Base-by-base conservation (phyloP, 192 early-diverging fungal species). In the Linnemannia elongata region DNA sequence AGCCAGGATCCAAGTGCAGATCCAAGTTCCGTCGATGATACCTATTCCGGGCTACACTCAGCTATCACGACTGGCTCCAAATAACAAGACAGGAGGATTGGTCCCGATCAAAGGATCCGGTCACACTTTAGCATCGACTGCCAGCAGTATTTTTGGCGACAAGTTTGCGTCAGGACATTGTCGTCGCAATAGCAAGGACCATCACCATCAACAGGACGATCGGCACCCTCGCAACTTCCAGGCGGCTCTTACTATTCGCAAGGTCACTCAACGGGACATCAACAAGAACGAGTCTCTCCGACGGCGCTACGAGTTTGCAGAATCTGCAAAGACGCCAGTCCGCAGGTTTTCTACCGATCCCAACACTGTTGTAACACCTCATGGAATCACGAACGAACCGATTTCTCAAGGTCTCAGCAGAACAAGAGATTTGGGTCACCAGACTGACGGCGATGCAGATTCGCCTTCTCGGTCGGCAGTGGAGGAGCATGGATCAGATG, bases 1-100 rank as follows among this genome's bases (percentile, higher is more conserved):
- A 42, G 85, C 85, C n/a, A 73, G 44, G 27, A 74, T 87, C 8
- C 85, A 87, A 49, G 85, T 87, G 18, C 79, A 81, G 24, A 78
- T 87, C 57, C 79, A 87, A 71, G 71, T 87, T n/a, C 85, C 85
- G 27, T 78, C 79, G 2, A 69, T 81, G 7, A 75, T 87, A 47
- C 57, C 75, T 49, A 87, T 87, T 7, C 79, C 75, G 12, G 76
- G 85, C 7, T 87, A 87, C 27, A 76, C 76, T 12, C 73, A 71
- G 4, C 63, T 76, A 10, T 87, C 85, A 9, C 85, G 57, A 12
- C n/a, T 87, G 44, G 72, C 78, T 33, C 85, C 85, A 5, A 71
- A 60, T 39, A 20, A 79, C 24, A 87, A 81, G 35, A 81, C 79
- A 38, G 85, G 85, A 2, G 80, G 66, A 3, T 39, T 87, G 13